Evolutionary conservation across 1,284 basidiomycete species (phyloP).

Genomic region (Flammula alnicola): DNA sequence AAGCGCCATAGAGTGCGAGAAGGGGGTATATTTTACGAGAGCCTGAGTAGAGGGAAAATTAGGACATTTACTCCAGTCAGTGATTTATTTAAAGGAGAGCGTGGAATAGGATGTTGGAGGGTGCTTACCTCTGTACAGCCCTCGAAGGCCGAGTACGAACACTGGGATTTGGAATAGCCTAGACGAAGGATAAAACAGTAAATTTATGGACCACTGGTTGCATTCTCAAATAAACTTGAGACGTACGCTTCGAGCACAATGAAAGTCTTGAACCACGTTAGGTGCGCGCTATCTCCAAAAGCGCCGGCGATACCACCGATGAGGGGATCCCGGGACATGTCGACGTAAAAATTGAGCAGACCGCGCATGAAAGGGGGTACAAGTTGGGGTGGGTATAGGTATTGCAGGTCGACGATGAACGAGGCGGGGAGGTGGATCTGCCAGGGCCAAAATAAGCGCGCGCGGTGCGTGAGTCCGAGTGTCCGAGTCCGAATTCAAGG

Average conservation of each 20-base stretch:
- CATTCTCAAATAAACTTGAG: not conserved
- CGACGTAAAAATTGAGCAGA: constrained; percentile 52
- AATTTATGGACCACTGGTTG: not conserved
- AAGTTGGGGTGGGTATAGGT: constrained; percentile 58
- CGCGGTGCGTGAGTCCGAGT: no score
- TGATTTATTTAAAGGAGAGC: no score
- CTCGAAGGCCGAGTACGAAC: constrained; percentile 70
- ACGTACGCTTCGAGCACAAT: constrained; percentile 60
- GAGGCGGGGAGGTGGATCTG: constrained; percentile 70
- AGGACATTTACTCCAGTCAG: no score
- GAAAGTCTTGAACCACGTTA: constrained; percentile 74
- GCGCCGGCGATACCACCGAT: constrained; percentile 56
- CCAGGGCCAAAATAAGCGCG: not conserved
- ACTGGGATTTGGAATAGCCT: constrained; percentile 80
- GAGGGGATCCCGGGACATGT: constrained; percentile 65
- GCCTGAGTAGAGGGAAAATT: constrained; percentile 36
- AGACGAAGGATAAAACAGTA: not conserved
- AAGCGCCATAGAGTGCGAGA: constrained; percentile 76
- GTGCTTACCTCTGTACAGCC: constrained; percentile 65
- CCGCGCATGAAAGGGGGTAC: constrained; percentile 50
- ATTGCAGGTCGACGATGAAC: constrained; percentile 70
- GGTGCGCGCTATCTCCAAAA: constrained; percentile 39
- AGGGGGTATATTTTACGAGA: constrained; percentile 53
- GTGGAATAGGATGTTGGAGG: not conserved
- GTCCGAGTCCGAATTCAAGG: no score